Conservation (phyloP, 202 grass and related monocot genomes). For the Tripidium arundinaceum region DNA sequence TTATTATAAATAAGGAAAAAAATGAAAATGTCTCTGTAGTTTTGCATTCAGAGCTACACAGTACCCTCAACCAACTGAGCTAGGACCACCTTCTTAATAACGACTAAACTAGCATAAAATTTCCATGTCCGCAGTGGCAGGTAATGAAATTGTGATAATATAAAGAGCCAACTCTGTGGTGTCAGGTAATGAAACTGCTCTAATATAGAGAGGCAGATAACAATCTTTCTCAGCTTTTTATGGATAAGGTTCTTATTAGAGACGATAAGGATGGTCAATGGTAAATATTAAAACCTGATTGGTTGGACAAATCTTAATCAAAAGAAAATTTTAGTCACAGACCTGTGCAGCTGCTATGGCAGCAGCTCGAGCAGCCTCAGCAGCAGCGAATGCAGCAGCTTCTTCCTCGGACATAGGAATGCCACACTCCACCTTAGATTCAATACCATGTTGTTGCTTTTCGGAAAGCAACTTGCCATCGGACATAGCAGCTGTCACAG, state of each 20-base stretch:
- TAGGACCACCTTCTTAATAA: background rate
- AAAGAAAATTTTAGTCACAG: constrained; percentile 17
- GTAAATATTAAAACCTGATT: background rate
- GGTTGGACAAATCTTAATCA: constrained; percentile 8
- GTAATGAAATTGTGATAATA: background rate
- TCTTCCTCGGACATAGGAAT: constrained; percentile 77
- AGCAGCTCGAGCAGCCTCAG: constrained; percentile 80
- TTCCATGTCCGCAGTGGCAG: background rate
- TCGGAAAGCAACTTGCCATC: constrained; percentile 55
- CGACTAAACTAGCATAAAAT: background rate
- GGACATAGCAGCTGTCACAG: constrained; percentile 34
- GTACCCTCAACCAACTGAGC: too few species aligned
- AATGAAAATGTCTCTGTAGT: background rate
- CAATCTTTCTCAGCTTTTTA: background rate
- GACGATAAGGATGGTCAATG: background rate
- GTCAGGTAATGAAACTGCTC: too few species aligned
- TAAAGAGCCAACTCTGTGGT: background rate
- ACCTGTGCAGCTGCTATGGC: constrained; percentile 94
- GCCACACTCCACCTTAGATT: constrained; percentile 42
- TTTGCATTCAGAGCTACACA: background rate
- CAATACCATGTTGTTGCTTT: constrained; percentile 34
- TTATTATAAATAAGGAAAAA: background rate
- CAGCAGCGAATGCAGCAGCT: constrained; percentile 83
- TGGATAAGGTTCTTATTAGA: background rate
- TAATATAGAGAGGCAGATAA: background rate